Percentiles rank a stretch among this genome's conserved stretches.
These are phyloP conservation scores for Perkinsus marinus DNA, from an alignment of 169 alveolate genomes.

Conservation along the genomic window DNA sequence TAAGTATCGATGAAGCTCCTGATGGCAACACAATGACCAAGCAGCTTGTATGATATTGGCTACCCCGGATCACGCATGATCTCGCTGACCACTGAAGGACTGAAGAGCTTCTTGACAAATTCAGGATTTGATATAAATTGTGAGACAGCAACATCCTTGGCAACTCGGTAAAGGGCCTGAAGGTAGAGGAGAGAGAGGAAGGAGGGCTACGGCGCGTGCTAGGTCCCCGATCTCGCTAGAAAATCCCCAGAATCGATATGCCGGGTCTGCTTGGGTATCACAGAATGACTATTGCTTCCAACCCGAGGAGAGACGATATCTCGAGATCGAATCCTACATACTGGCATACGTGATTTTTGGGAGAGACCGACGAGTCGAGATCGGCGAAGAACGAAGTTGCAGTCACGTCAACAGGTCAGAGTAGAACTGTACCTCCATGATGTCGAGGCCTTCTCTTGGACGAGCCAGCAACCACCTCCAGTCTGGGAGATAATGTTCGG, in stretches of 20 bases:
- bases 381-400: too few species aligned
- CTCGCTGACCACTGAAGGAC: not conserved
- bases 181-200: not conserved
- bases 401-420: too few species aligned
- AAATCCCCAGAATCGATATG: too few species aligned
- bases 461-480: not conserved
- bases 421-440: not conserved
- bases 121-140: not conserved
- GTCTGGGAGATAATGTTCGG: not conserved
- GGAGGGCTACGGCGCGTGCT: too few species aligned
- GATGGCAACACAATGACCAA: not conserved
- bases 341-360: too few species aligned
- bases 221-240: too few species aligned
- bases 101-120: not conserved
- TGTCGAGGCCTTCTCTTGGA: not conserved
- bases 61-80: not conserved
- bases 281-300: too few species aligned
- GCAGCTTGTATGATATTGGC: not conserved
- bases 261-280: too few species aligned
- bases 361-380: too few species aligned
- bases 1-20: not conserved
- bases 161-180: not conserved
- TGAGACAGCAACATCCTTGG: not conserved
- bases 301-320: too few species aligned
- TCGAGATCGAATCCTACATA: too few species aligned